A percentile compares a stretch with the other conserved stretches of the same genome.
Evolutionary conservation across 2,329 filamentous ascomycete species (phyloP).

Genomic region (Hypoxylon sp.): DNA sequence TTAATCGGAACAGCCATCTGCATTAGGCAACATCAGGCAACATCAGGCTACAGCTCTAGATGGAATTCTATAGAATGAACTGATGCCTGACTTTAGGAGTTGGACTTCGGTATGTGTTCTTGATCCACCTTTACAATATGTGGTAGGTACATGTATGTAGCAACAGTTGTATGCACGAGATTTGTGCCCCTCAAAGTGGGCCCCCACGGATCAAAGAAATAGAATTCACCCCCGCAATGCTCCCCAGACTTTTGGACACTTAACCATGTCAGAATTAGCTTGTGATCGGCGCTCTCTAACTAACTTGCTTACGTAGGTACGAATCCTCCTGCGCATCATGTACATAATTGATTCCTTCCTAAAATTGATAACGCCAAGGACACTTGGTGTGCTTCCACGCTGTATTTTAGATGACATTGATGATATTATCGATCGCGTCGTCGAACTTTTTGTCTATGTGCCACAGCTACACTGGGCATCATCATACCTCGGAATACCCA

Average conservation of each 20-base stretch:
- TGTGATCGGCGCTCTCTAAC: conserved; percentile 45
- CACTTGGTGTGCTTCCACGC: conserved; percentile 8
- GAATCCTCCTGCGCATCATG: conserved; percentile 28
- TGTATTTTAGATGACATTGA: conserved; percentile 14
- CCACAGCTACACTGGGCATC: conserved; percentile 7
- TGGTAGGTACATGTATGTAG: too few species aligned
- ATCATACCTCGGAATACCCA: conserved; percentile 28
- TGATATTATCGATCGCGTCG: conserved; percentile 20
- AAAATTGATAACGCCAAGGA: conserved; percentile 22
- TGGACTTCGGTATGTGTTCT: conserved; percentile 24
- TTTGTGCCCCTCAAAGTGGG: conserved; percentile 13
- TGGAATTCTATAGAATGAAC: conserved; percentile 23
- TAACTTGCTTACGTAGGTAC: conserved; percentile 17
- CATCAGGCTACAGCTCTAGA: conserved; percentile 11
- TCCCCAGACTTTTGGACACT: conserved; percentile 45
- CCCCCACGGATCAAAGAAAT: conserved; percentile 39
- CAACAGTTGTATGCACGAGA: neutral
- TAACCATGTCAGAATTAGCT: conserved; percentile 34
- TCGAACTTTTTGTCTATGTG: conserved; percentile 6
- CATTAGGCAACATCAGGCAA: conserved; percentile 10
- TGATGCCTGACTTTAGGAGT: conserved; percentile 31
- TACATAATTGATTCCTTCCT: conserved; percentile 36
- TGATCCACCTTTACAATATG: conserved; percentile 12
- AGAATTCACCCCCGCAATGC: conserved; percentile 46
- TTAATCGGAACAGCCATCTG: conserved; percentile 24